Evolutionary conservation across 2,329 filamentous ascomycete genomes (phyloP).

Genomic region (Thelonectria rubi): DNA sequence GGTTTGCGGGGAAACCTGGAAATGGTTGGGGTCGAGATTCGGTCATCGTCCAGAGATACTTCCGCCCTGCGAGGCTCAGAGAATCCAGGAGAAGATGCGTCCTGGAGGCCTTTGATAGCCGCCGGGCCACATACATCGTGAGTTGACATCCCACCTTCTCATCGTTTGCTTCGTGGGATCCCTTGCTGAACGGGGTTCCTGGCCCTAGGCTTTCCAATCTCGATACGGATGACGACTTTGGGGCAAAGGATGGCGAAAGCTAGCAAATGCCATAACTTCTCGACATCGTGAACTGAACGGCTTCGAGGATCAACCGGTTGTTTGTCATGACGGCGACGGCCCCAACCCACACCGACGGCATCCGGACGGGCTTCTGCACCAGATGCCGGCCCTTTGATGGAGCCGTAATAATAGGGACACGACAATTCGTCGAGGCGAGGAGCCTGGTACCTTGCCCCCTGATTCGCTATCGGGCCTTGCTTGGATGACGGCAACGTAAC

Average conservation of each 20-base stretch:
- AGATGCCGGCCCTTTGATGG: conserved; percentile 6
- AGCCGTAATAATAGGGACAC: conserved; percentile 6
- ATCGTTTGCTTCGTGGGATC: neutral
- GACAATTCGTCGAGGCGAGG: conserved; percentile 17
- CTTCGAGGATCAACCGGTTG: conserved; percentile 1
- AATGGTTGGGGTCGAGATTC: conserved; percentile 31
- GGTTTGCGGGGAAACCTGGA: conserved; percentile 43
- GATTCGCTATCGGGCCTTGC: conserved; percentile 19
- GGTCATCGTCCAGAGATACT: conserved; percentile 15
- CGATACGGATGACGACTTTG: conserved; percentile 16
- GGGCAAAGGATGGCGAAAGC: conserved; percentile 18
- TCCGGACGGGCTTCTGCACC: conserved; percentile 5
- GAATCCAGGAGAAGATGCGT: neutral
- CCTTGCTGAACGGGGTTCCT: neutral
- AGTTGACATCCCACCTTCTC: conserved; percentile 4
- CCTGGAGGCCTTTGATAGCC: neutral
- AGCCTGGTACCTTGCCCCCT: conserved; percentile 7
- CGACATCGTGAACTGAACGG: conserved; percentile 12
- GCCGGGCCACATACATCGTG: neutral
- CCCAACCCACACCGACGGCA: conserved; percentile 8
- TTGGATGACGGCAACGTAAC: conserved; percentile 26
- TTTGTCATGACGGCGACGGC: conserved; percentile 1
- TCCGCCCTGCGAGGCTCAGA: neutral
- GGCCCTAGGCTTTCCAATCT: neutral
- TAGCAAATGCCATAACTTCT: neutral